phyloP scores from a whole-genome alignment of 139 green algal species.

The Chlamydomonas schloesseri region DNA sequence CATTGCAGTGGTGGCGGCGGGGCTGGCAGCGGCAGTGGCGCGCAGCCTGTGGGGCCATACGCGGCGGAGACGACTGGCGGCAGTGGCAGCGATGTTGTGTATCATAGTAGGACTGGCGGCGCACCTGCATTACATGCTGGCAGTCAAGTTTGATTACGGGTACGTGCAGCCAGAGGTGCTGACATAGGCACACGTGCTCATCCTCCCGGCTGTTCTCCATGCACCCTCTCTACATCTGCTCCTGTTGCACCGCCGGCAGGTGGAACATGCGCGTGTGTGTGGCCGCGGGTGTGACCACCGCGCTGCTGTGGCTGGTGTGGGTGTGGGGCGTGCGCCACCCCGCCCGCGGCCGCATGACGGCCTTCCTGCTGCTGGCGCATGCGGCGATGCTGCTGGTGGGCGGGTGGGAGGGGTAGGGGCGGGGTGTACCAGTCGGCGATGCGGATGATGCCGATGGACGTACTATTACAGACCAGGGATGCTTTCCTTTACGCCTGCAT shows the following conservation, averaged over 20 bases:
- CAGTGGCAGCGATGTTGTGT: background rate
- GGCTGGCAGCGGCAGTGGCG: conserved; percentile 52
- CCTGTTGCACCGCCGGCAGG: background rate
- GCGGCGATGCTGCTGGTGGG: conserved; percentile 65
- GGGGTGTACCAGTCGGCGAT: too few relatives aligned
- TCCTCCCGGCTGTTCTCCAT: too few relatives aligned
- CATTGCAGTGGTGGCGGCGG: conserved; percentile 58
- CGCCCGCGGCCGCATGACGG: conserved; percentile 51
- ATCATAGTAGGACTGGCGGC: background rate
- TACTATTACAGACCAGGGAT: too few relatives aligned
- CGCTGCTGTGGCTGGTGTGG: conserved; percentile 38
- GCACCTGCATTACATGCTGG: conserved; percentile 84
- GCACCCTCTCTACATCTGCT: too few relatives aligned
- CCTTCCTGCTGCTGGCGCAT: conserved; percentile 73
- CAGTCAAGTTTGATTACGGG: conserved; percentile 92
- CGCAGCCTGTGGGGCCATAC: background rate
- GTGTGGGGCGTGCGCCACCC: conserved; percentile 46
- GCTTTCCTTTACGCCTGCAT: too few relatives aligned
- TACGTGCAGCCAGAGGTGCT: background rate
- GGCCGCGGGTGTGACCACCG: conserved; percentile 64
- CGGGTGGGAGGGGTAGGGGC: too few relatives aligned
- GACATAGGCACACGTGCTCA: too few relatives aligned
- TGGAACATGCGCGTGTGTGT: conserved; percentile 85
- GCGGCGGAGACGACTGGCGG: background rate
- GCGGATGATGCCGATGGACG: too few relatives aligned